Percentiles rank a stretch among this genome's conserved stretches.
Evolutionary conservation across 495 filamentous ascomycete species (phyloP).

Genomic region (Lophiotrema nucula): DNA sequence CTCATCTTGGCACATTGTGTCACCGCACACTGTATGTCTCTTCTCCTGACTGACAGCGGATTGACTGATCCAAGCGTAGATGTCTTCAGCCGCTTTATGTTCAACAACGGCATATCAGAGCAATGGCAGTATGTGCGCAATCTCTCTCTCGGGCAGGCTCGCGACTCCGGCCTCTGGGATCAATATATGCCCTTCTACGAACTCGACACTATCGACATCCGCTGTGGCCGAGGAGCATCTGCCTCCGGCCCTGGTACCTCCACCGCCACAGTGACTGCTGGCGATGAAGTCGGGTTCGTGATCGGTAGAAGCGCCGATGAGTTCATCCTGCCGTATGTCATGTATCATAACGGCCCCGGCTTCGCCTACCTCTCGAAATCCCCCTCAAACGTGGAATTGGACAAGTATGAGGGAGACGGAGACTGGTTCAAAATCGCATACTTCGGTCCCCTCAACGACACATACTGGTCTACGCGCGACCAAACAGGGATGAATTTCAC

Average conservation of each 20-base stretch:
- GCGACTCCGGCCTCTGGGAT: constrained; percentile 8
- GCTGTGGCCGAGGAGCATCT: constrained; percentile 1
- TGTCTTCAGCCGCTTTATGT: constrained; percentile 19
- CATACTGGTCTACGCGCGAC: constrained; percentile 1
- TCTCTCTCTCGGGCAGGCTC: not conserved
- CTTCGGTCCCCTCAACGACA: not conserved
- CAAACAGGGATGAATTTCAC: not conserved
- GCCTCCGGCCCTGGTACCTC: not conserved
- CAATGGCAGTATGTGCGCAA: constrained; percentile 30
- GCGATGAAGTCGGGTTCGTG: constrained; percentile 9
- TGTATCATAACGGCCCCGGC: not conserved
- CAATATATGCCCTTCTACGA: constrained; percentile 26
- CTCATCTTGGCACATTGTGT: no score
- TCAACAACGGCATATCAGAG: constrained; percentile 17
- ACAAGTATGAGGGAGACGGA: not conserved
- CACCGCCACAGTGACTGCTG: constrained; percentile 4
- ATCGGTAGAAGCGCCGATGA: constrained; percentile 6
- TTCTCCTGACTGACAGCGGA: not conserved
- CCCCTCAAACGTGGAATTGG: not conserved
- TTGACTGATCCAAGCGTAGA: no score
- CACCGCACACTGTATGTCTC: not conserved
- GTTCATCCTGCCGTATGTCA: not conserved
- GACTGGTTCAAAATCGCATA: constrained; percentile 9
- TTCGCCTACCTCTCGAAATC: not conserved
- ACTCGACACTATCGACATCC: not conserved